Base-by-base conservation (phyloP, 2,329 filamentous ascomycete genomes). In the Aspergillus hiratsukae region DNA sequence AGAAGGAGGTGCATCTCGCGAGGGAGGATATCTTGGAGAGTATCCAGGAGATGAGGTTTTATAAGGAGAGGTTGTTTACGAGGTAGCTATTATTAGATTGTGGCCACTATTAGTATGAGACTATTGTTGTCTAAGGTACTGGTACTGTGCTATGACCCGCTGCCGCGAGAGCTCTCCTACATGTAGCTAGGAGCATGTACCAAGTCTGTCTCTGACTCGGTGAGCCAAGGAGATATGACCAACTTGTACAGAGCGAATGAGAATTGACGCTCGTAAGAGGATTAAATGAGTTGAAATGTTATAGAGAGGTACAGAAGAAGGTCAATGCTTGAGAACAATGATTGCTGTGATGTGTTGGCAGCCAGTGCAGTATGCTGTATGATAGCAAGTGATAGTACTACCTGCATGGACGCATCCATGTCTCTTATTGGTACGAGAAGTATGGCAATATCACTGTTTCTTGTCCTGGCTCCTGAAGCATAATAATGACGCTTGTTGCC, bases 11-110 rank as follows among this genome's bases (percentile, higher is more conserved):
- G 52, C 94, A 99, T 76, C 85, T 93, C 73, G 94, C 94, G 0
- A 86, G 83, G 65, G 86, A 90, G 54, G 94, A 99, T 73, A 96
- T 99, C 56, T 74, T 97, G 58, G 94, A 99, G 78, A 97, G 93
- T 74, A 97, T 99, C 60, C 87, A 83, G 55, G 94, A 99, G 78
- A 93, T 93, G 54, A 85, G 79, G 66, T 97, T 89, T 71, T 97
- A 96, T 74, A 85, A 84, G 66, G 79, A 87, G 58, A 78, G 77
- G 19, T 82, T 96, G 54, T 95, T 95, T 71, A 67, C n/a, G 50
- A 52, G 56, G 48, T 41, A 25, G 21, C 21, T 35, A 9, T 29
- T 35, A n/a, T 11, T 25, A 10, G 25, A 5, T 27, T 58, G 21
- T 45, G 45, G 45, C 23, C 9, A 28, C 28, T 28, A 28, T 28